A percentile compares a stretch with the other conserved stretches of the same genome.
Evolutionary conservation across 805 yeast genomes (phyloP).

Genomic region (Suhomyces faveliae): DNA sequence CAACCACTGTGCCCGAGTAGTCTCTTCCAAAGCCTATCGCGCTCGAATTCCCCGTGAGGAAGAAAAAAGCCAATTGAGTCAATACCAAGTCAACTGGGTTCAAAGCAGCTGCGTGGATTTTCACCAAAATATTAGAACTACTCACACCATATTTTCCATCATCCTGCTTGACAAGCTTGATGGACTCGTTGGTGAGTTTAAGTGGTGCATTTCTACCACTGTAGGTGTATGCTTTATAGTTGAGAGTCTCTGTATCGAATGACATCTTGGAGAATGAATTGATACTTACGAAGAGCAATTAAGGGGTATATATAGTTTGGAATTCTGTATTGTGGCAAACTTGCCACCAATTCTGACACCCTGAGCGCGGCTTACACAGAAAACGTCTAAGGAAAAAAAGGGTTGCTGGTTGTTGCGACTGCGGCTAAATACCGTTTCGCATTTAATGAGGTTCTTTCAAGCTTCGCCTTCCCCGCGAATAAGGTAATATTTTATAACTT

Average conservation of each 20-base stretch:
- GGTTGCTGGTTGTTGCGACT: not conserved
- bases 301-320: not conserved
- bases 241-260: conserved; percentile 12
- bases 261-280: conserved; percentile 8
- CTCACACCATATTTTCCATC: conserved; percentile 16
- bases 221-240: conserved; percentile 24
- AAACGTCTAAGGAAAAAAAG: not conserved
- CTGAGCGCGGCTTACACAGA: not conserved
- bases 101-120: conserved; percentile 31
- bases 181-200: conserved; percentile 8
- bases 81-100: conserved; percentile 33
- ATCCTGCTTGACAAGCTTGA: conserved; percentile 10
- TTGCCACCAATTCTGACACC: not conserved
- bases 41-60: conserved; percentile 10
- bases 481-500: too few relatives aligned
- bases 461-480: too few relatives aligned
- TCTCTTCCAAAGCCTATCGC: conserved; percentile 33
- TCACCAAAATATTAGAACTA: conserved; percentile 24
- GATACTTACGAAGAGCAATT: not conserved
- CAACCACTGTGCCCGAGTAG: conserved; percentile 32
- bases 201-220: conserved; percentile 15
- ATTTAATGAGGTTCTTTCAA: too few relatives aligned
- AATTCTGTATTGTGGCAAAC: not conserved
- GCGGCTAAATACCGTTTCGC: too few relatives aligned
- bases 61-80: conserved; percentile 15